Evolutionary conservation across 345 rosid species (phyloP).

Genomic region (Camelina hispida): DNA sequence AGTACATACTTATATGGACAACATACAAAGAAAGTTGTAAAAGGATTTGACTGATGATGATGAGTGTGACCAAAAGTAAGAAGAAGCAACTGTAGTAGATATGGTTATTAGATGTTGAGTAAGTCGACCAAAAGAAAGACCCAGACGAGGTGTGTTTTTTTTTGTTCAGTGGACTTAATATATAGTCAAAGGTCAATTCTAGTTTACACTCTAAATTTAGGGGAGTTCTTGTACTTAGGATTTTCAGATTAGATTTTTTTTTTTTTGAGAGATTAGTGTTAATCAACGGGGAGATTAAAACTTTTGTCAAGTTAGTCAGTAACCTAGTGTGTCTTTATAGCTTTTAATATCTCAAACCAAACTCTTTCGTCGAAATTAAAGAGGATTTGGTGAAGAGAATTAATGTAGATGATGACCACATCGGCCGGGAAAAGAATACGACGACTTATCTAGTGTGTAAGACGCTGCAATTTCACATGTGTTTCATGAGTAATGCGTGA

Average conservation of each 20-base stretch:
- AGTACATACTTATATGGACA: neutral
- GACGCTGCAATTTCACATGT: too few relatives aligned
- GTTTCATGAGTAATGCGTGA: too few relatives aligned
- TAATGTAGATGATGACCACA: too few relatives aligned
- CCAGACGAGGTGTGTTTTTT: neutral
- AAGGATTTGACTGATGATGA: constrained; percentile 4
- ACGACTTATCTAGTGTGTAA: too few relatives aligned
- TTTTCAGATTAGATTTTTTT: neutral
- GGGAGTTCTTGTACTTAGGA: neutral
- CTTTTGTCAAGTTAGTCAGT: too few relatives aligned
- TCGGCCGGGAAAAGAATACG: too few relatives aligned
- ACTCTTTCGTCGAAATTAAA: too few relatives aligned
- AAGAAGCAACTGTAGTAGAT: neutral
- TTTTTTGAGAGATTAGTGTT: neutral
- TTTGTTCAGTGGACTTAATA: neutral
- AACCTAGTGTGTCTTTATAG: too few relatives aligned
- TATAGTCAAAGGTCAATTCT: neutral
- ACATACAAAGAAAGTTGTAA: neutral
- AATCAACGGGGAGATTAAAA: neutral
- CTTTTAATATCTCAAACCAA: too few relatives aligned
- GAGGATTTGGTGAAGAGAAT: too few relatives aligned
- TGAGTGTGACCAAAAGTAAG: constrained; percentile 2
- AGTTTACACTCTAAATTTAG: constrained; percentile 11
- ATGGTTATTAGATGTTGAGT: neutral
- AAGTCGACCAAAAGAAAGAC: constrained; percentile 4